Percentiles rank a stretch among this genome's conserved stretches.
phyloP scores from a whole-genome alignment of 2,329 filamentous ascomycete species.

The Sporothrix protearum region DNA sequence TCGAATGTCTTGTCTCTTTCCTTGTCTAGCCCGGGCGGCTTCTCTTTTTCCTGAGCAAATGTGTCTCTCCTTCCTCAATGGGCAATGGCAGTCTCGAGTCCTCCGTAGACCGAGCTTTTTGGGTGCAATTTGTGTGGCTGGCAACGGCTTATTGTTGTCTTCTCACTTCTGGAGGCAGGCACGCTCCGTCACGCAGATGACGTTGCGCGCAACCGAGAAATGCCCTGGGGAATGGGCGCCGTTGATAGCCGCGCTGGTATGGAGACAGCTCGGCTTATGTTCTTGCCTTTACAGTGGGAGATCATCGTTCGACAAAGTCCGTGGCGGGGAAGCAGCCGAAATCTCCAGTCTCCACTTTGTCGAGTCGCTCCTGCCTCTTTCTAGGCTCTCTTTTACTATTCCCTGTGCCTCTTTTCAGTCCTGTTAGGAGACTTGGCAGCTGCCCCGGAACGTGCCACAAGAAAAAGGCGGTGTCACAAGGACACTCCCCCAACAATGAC shows the following conservation, averaged over 20 bases:
- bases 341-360: conserved; percentile 1
- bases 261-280: conserved; percentile 7
- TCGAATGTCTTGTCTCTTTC: not conserved
- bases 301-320: conserved; percentile 2
- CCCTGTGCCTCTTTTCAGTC: conserved; percentile 7
- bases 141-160: conserved; percentile 25
- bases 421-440: not conserved
- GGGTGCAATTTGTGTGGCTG: conserved; percentile 22
- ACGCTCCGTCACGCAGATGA: conserved; percentile 15
- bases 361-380: not conserved
- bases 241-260: conserved; percentile 23
- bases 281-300: not conserved
- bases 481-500: no score
- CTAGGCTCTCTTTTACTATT: not conserved
- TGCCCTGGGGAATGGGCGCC: conserved; percentile 19
- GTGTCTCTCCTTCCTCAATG: not conserved
- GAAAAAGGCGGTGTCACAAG: conserved; percentile 15
- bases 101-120: conserved; percentile 15
- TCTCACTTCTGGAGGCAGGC: conserved; percentile 1
- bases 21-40: not conserved
- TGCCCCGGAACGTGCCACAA: conserved; percentile 17
- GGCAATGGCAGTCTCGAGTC: not conserved
- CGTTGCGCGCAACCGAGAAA: conserved; percentile 13
- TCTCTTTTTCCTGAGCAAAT: not conserved
- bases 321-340: conserved; percentile 1